Base-by-base conservation (phyloP, 1,284 basidiomycete species). In the Puccinia horiana region DNA sequence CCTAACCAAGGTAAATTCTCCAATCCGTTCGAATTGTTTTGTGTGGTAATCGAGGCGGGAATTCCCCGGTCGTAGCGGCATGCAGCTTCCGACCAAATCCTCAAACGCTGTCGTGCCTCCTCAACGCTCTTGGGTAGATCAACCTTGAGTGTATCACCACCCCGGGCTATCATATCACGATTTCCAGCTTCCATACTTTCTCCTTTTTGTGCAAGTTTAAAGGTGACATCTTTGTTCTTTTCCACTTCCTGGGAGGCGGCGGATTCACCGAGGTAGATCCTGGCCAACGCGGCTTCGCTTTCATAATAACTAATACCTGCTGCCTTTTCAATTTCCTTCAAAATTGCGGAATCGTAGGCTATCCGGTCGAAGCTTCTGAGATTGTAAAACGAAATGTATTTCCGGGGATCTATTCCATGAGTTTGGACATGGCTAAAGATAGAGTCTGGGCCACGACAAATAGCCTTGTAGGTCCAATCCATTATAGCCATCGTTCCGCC, bases 291-390 rank as follows among this genome's bases (percentile, higher is more conserved):
- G 16, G 94, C 92, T 87, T 95, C 93, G 0, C 94, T 94, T 86
- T 94, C 88, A 84, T 92, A 90, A 89, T 94, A 97, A 44, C 90
- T 90, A 79, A 97, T 90, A 0, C 93, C 93, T 2, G 92, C 92
- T 84, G 89, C 76, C 83, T 90, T 86, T 86, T 96, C 93, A 89
- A 93, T 93, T 84, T 90, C 84, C 75, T 89, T 87, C 86, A 95
- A 92, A 85, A 89, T 83, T 76, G 87, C 83, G 84, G 89, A 87
- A 3, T 93, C 94, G 0, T 92, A 92, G 86, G 96, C 96, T 87
- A 98, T 94, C 47, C 95, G 90, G 86, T 98, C 96, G 86, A 96
- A 97, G 1, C 92, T 89, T 58, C 95, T 90, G 47, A 98, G 89
- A 87, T 97, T 94, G 88, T 93, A 97, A 89, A 96, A 94, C 26